phyloP scores from a whole-genome alignment of 495 filamentous ascomycete genomes.

The Cetradonia linearis region DNA sequence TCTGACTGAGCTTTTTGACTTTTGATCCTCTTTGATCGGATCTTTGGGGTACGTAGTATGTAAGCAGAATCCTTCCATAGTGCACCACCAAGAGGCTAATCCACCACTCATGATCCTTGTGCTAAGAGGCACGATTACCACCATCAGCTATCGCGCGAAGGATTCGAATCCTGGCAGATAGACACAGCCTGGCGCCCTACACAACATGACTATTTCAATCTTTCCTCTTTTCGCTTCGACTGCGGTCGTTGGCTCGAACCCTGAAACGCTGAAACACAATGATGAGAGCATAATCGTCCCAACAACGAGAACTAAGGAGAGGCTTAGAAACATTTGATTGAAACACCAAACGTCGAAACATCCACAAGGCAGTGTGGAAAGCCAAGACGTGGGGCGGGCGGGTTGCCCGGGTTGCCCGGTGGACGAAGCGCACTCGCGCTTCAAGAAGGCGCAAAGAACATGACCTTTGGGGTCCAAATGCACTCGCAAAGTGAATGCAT shows the following conservation, averaged over 20 bases:
- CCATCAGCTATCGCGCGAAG: background rate
- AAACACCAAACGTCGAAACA: background rate
- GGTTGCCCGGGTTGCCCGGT: background rate
- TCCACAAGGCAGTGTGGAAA: background rate
- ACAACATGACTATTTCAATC: background rate
- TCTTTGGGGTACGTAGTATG: too few relatives aligned
- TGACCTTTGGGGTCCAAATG: background rate
- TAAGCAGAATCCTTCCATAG: conserved; percentile 4
- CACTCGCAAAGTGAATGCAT: background rate
- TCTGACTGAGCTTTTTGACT: background rate
- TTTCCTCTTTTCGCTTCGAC: background rate
- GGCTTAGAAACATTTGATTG: background rate
- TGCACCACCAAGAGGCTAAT: background rate
- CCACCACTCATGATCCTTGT: background rate
- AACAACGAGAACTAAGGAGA: background rate
- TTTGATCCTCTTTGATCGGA: too few relatives aligned
- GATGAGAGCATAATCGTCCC: background rate
- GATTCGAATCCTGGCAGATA: conserved; percentile 8
- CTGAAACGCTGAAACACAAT: conserved; percentile 6
- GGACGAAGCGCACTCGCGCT: conserved; percentile 12
- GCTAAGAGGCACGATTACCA: background rate
- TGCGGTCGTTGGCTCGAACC: conserved; percentile 10
- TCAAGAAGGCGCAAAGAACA: conserved; percentile 4
- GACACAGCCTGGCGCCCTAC: background rate
- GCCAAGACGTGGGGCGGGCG: background rate